A percentile compares a stretch with the other conserved stretches of the same genome.
phyloP scores from a whole-genome alignment of 192 early-diverging fungal species.

The Gaertneriomyces sp. region DNA sequence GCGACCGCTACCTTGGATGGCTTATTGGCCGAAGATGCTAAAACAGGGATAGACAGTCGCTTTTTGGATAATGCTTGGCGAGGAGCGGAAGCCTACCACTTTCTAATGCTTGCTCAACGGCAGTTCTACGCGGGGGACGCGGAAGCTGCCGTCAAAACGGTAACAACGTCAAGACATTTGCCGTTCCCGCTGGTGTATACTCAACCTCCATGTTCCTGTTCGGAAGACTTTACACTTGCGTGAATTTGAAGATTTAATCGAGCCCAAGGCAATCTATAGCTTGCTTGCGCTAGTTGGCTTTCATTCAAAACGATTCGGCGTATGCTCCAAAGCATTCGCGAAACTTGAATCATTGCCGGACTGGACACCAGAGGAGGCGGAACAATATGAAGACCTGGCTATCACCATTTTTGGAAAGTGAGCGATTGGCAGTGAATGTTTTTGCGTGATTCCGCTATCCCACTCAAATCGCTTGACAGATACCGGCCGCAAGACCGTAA shows the following conservation, averaged over 20 bases:
- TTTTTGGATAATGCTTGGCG: constrained; percentile 55
- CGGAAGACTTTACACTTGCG: constrained; percentile 44
- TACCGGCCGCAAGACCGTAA: constrained; percentile 32
- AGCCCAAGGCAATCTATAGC: constrained; percentile 39
- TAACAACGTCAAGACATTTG: constrained; percentile 11
- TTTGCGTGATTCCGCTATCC: neutral
- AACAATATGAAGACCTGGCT: constrained; percentile 47
- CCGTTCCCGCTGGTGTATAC: neutral
- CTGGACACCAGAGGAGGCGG: constrained; percentile 30
- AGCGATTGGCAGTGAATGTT: neutral
- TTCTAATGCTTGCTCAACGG: constrained; percentile 52
- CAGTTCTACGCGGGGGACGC: constrained; percentile 55
- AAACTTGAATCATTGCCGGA: constrained; percentile 45
- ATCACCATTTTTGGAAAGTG: constrained; percentile 56
- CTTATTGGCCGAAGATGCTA: constrained; percentile 43
- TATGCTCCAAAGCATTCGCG: constrained; percentile 53
- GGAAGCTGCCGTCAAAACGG: constrained; percentile 45
- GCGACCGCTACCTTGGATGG: constrained; percentile 45
- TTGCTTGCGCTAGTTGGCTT: constrained; percentile 49
- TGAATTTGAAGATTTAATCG: constrained; percentile 54
- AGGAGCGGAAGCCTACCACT: constrained; percentile 60
- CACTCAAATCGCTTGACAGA: constrained; percentile 9
- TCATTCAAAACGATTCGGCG: constrained; percentile 44
- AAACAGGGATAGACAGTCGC: constrained; percentile 32
- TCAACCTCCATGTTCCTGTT: neutral